Evolutionary conservation across 257 asterid genomes (phyloP), one percentile per base, ranked within the genome.

Genomic region (Solanum etuberosum): DNA sequence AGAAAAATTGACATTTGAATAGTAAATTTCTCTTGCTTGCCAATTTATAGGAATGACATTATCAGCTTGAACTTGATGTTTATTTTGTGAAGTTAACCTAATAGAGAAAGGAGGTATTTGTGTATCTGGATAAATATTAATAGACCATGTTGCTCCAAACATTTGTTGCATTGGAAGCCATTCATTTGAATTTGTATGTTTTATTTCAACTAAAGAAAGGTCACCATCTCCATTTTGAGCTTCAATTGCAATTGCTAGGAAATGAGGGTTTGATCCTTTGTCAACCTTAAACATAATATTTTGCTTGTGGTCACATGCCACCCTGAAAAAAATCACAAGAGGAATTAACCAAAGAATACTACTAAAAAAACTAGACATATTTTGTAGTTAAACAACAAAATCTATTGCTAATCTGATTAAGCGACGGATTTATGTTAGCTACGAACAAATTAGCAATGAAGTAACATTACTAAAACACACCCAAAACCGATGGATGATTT

Each of bases 151-250:
- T 6, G 89, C 88, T 10, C 91, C 92, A 70, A 71, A 88, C 15
- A 46, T 46, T 73, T 87, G 83, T 67, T 85, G 67, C 92, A 90
- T 87, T 2, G 87, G 61, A 57, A 85, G 59, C 87, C 87, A 86
- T 16, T 16, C n/a, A 6, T 18, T 31, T 9, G 87, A 80, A 15
- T 81, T 43, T 7, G 82, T 16, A 9, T 89, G 46, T 37, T 42
- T 31, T 9, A 88, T 38, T n/a, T 59, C 87, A 13, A 87, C 85
- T 0, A 34, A 83, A 18, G 59, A 43, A 37, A 90, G 48, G 4
- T 68, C 86, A n/a, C 90, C 91, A 82, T 89, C 90, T 48, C 87
- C 85, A 67, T 74, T 76, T 59, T 71, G 85, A 70, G 71, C 70
- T 74, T 73, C 88, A 20, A 90, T 43, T 9, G 34, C 83, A 42